A percentile compares a stretch with the other conserved stretches of the same genome.
Conservation (phyloP, 2,329 filamentous ascomycete species). For the Aureobasidium leucospermi region DNA sequence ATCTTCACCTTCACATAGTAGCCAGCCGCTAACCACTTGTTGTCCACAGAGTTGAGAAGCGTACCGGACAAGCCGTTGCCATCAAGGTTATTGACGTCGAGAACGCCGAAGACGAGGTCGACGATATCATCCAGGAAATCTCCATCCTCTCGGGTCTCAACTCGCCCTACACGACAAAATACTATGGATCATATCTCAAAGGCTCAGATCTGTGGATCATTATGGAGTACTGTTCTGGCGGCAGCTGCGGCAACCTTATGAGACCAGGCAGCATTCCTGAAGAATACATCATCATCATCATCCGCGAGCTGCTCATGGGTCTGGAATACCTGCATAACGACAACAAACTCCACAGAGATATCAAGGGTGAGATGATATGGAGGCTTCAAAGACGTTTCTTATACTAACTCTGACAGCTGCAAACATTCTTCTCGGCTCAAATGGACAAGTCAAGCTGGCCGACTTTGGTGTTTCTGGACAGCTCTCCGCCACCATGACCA, state of each 20-base stretch:
- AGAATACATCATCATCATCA: conserved; percentile 94
- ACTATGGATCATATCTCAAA: conserved; percentile 94
- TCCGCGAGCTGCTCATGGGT: conserved; percentile 80
- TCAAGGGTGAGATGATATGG: conserved; percentile 64
- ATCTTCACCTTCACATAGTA: neutral
- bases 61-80: conserved; percentile 85
- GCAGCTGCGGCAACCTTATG: conserved; percentile 92
- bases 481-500: conserved; percentile 95
- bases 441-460: conserved; percentile 91
- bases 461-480: conserved; percentile 97
- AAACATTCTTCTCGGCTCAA: conserved; percentile 81
- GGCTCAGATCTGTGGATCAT: conserved; percentile 98
- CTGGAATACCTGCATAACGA: conserved; percentile 90
- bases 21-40: conserved; percentile 8
- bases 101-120: conserved; percentile 97
- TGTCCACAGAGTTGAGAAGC: conserved; percentile 69
- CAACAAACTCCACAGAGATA: conserved; percentile 92
- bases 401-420: conserved; percentile 53
- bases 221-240: conserved; percentile 98
- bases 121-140: conserved; percentile 98
- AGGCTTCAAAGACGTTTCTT: neutral
- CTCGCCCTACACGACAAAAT: conserved; percentile 94
- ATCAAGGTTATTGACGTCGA: conserved; percentile 99
- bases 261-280: conserved; percentile 87
- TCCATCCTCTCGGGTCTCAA: conserved; percentile 93